Evolutionary conservation across 495 filamentous ascomycete genomes (phyloP), one percentile per base, ranked within the genome.

Genomic region (Rhizodiscina lignyota): DNA sequence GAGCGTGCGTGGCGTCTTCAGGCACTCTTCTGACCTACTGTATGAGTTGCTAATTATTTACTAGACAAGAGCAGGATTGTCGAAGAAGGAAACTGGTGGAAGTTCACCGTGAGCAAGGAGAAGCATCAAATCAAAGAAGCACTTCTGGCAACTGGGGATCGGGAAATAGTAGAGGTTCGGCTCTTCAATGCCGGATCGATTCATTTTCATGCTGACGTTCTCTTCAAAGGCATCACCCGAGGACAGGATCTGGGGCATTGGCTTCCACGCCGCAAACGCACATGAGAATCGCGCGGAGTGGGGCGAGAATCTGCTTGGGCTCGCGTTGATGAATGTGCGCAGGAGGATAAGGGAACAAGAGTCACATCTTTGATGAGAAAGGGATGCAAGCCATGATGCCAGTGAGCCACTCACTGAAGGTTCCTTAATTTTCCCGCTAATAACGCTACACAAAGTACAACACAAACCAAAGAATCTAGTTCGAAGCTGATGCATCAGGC

Each of bases 251-350:
- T 82, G 76, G 77, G 77, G 77, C 4, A 52, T 82, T 21, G 77
- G 77, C 10, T 77, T 70, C 49, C 52, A 42, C 1, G 61, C 59
- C 21, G 54, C 45, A 19, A 58, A 60, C 41, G 74, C 72, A 0
- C 58, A 49, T 35, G 35, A 12, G 5, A 66, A 56, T 40, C 56
- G 68, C 18, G 42, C 48, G 15, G 42, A 53, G 27, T 82, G 78
- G 77, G 77, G 78, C 30, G 37, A 66, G 54, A 83, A 82, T 55
- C 48, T 80, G 39, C 47, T 82, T 41, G 77, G 78, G 4, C 74
- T 73, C 55, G 64, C 61, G 15, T 48, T 73, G 41, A 63, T 61
- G 52, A 41, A 55, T 43, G 60, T 73, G 19, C 54, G 63, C 42
- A 45, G 47, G 19, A 60, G 56, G 45, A 48, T 67, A 21, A 47